Percentiles rank a stretch among this genome's conserved stretches.
Conservation (phyloP, 2,329 filamentous ascomycete genomes). For the Fusarium praegraminearum region DNA sequence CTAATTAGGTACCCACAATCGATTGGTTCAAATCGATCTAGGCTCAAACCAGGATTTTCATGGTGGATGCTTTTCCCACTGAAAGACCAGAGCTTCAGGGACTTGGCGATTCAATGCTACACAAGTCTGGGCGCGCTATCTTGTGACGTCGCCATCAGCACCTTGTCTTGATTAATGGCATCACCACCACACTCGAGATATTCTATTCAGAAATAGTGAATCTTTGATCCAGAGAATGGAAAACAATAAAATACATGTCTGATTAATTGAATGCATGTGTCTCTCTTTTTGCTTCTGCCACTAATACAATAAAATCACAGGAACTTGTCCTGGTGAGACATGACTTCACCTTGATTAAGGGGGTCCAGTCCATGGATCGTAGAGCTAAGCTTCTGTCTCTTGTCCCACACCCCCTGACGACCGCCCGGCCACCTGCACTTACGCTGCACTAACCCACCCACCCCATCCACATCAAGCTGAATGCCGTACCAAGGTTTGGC, state of each 20-base stretch:
- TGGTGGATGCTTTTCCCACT: conserved; percentile 23
- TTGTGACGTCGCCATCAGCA: conserved; percentile 45
- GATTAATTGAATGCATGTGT: background rate
- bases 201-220: background rate
- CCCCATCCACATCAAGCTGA: conserved; percentile 27
- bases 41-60: conserved; percentile 36
- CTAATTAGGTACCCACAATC: background rate
- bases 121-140: conserved; percentile 26
- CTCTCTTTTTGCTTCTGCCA: conserved; percentile 5
- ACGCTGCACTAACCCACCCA: conserved; percentile 10
- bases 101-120: conserved; percentile 37
- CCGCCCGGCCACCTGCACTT: background rate
- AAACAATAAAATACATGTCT: background rate
- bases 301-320: background rate
- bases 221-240: background rate
- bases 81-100: conserved; percentile 31
- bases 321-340: conserved; percentile 46
- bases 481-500: conserved; percentile 4
- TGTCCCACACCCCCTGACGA: conserved; percentile 34
- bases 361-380: conserved; percentile 6
- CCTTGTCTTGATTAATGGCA: conserved; percentile 27
- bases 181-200: background rate
- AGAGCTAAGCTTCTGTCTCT: conserved; percentile 33
- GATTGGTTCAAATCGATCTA: conserved; percentile 34
- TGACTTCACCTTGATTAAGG: conserved; percentile 45